Conservation (phyloP, 1,284 basidiomycete genomes). For the Ustilago curta region DNA sequence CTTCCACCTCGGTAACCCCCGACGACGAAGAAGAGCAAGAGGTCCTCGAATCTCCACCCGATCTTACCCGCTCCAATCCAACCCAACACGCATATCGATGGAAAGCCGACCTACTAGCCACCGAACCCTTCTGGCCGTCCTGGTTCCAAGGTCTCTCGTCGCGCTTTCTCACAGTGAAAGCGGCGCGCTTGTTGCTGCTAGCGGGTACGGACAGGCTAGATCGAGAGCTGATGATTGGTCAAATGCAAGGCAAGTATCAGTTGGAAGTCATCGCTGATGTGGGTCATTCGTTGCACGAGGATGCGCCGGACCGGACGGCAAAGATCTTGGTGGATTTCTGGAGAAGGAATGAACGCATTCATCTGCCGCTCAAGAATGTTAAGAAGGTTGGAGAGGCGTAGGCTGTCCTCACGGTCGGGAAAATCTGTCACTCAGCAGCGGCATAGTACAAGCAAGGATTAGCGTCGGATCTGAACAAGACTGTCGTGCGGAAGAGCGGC, state of each 20-base stretch:
- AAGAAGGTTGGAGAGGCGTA: constrained; percentile 53
- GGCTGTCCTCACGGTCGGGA: not conserved
- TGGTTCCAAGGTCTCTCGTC: constrained; percentile 89
- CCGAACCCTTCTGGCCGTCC: constrained; percentile 89
- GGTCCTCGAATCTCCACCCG: constrained; percentile 6
- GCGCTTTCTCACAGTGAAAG: constrained; percentile 80
- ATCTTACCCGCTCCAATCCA: not conserved
- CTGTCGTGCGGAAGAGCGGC: not conserved
- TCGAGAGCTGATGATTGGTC: constrained; percentile 93
- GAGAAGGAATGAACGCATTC: constrained; percentile 80
- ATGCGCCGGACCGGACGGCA: constrained; percentile 83
- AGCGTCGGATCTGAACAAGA: not conserved
- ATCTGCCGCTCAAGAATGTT: constrained; percentile 37
- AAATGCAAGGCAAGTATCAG: constrained; percentile 93
- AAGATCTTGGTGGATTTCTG: constrained; percentile 88
- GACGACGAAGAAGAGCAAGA: constrained; percentile 32
- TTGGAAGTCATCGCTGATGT: constrained; percentile 85
- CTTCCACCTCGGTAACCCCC: not conserved
- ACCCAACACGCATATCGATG: constrained; percentile 72
- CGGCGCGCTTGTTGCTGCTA: constrained; percentile 86
- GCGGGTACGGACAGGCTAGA: constrained; percentile 94
- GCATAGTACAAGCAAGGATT: no score
- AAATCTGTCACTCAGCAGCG: no score
- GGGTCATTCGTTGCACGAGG: constrained; percentile 96
- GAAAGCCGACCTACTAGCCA: constrained; percentile 85